Percentiles rank a stretch among this genome's conserved stretches.
These are phyloP conservation scores for Solanum virginianum DNA, from an alignment of 257 asterid species.

Conservation along the genomic window DNA sequence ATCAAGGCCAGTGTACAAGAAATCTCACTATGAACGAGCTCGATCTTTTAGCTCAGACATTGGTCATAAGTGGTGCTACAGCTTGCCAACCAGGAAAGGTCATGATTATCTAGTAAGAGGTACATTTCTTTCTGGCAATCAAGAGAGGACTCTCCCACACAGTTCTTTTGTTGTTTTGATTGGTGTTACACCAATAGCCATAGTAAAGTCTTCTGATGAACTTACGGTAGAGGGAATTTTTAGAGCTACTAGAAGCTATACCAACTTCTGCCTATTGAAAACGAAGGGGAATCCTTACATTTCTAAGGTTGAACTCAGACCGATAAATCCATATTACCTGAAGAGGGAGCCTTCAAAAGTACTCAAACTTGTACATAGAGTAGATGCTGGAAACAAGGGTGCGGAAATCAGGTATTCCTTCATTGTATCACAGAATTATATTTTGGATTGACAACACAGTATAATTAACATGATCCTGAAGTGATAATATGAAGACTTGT, in stretches of 20 bases:
- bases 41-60: slow-evolving; percentile 23
- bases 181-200: slow-evolving; percentile 30
- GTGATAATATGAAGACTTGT: not conserved
- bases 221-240: slow-evolving; percentile 29
- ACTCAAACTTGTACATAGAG: slow-evolving; percentile 41
- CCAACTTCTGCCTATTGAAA: slow-evolving; percentile 36
- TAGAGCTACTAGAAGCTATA: slow-evolving; percentile 25
- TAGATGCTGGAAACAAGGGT: slow-evolving; percentile 23
- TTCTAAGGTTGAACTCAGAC: slow-evolving; percentile 39
- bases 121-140: slow-evolving; percentile 29
- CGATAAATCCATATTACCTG: slow-evolving; percentile 22
- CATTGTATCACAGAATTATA: not conserved
- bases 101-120: slow-evolving; percentile 38
- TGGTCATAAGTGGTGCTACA: slow-evolving; percentile 40
- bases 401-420: slow-evolving; percentile 32
- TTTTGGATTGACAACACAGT: not conserved
- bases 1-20: slow-evolving; percentile 8
- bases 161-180: slow-evolving; percentile 23
- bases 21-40: slow-evolving; percentile 14
- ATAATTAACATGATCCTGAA: not conserved
- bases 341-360: slow-evolving; percentile 11
- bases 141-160: slow-evolving; percentile 7
- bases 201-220: slow-evolving; percentile 11
- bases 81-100: slow-evolving; percentile 24
- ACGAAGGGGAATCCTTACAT: slow-evolving; percentile 30